These are phyloP conservation scores for Starmerella stigmatis DNA, from an alignment of 805 yeast species.

Conservation along the genomic window DNA sequence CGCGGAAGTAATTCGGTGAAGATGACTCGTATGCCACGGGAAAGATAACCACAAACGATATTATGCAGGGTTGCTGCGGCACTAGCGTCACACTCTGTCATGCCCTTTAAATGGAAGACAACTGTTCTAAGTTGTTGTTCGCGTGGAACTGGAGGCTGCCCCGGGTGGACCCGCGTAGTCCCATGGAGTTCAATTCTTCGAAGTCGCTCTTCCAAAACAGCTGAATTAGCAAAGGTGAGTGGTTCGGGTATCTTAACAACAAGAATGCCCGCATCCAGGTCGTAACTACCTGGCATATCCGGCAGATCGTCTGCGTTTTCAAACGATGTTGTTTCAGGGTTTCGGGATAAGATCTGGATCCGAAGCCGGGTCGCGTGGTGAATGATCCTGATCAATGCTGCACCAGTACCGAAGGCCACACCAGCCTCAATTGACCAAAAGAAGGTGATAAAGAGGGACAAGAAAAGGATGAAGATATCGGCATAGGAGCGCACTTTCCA, in stretches of 20 bases:
- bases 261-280: slow-evolving; percentile 53
- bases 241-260: slow-evolving; percentile 82
- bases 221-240: slow-evolving; percentile 73
- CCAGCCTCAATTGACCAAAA: slow-evolving; percentile 81
- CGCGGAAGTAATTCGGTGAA: slow-evolving; percentile 51
- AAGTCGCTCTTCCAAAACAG: slow-evolving; percentile 58
- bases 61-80: slow-evolving; percentile 64
- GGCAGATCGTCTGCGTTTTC: slow-evolving; percentile 59
- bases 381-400: slow-evolving; percentile 68
- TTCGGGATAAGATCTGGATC: slow-evolving; percentile 69
- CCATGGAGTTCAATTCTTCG: slow-evolving; percentile 68
- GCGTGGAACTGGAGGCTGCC: slow-evolving; percentile 42
- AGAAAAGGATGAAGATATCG: slow-evolving; percentile 57
- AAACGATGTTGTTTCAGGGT: slow-evolving; percentile 51
- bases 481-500: slow-evolving; percentile 61
- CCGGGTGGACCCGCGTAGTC: slow-evolving; percentile 64
- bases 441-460: slow-evolving; percentile 55
- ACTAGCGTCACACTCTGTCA: slow-evolving; percentile 69
- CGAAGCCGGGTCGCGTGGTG: slow-evolving; percentile 72
- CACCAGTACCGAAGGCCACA: slow-evolving; percentile 73
- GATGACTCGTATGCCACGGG: slow-evolving; percentile 46
- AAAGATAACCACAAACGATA: slow-evolving; percentile 44
- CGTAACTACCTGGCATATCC: slow-evolving; percentile 21
- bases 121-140: slow-evolving; percentile 43
- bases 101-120: slow-evolving; percentile 70